A percentile compares a stretch with the other conserved stretches of the same genome.
These are phyloP conservation scores for Rhododendron molle DNA, from an alignment of 148 eudicot genomes.

Conservation along the genomic window DNA sequence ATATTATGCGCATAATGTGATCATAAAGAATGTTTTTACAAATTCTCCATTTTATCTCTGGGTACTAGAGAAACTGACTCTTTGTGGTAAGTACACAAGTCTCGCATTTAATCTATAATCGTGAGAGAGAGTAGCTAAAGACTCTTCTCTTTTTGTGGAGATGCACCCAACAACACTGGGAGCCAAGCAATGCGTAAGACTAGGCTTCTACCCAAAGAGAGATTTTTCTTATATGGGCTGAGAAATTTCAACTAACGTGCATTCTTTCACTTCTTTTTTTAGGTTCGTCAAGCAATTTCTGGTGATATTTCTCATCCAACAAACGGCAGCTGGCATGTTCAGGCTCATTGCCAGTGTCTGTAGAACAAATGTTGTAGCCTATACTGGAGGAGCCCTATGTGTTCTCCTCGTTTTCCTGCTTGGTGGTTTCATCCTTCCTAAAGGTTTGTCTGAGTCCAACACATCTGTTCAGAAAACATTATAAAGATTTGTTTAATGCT, in stretches of 20 bases:
- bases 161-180: not conserved
- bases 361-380: slow-evolving; percentile 91
- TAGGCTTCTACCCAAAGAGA: not conserved
- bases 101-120: not conserved
- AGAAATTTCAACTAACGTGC: slow-evolving; percentile 4
- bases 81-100: too few species aligned
- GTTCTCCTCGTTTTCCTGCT: slow-evolving; percentile 82
- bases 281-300: slow-evolving; percentile 90
- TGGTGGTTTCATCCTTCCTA: slow-evolving; percentile 95
- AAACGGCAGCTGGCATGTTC: slow-evolving; percentile 90
- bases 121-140: not conserved
- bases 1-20: not conserved
- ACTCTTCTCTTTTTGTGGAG: not conserved
- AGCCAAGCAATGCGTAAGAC: not conserved
- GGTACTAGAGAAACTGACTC: not conserved
- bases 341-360: slow-evolving; percentile 77
- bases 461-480: not conserved
- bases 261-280: not conserved
- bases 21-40: too few species aligned
- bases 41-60: not conserved
- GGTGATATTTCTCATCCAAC: slow-evolving; percentile 76
- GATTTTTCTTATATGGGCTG: not conserved
- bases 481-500: not conserved
- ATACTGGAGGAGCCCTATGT: slow-evolving; percentile 71
- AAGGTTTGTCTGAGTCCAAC: slow-evolving; percentile 40